Conservation (phyloP, 768 basidiomycete species). For the Russula foetens region DNA sequence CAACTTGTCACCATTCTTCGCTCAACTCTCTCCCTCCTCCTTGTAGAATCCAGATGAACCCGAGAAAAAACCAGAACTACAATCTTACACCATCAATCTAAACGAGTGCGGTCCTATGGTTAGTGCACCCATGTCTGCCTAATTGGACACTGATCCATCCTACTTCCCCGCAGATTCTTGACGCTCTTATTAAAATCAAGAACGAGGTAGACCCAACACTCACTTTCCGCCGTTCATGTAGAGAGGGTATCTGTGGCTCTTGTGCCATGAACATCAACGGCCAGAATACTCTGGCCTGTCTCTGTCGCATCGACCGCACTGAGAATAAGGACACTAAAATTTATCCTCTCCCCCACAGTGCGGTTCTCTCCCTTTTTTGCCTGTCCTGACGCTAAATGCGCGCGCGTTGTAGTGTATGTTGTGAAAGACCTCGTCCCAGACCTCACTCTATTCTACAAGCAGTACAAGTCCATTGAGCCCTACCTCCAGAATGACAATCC, state of each 20-base stretch:
- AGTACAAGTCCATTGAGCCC: conserved; percentile 99
- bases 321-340: conserved; percentile 72
- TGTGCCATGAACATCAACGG: conserved; percentile 99
- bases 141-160: background rate
- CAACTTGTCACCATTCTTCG: background rate
- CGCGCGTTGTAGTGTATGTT: conserved; percentile 69
- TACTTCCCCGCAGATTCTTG: conserved; percentile 49
- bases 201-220: conserved; percentile 96
- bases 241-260: conserved; percentile 95
- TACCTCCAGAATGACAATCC: conserved; percentile 92
- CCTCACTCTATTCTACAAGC: conserved; percentile 91
- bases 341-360: conserved; percentile 96
- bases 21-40: background rate
- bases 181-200: conserved; percentile 98
- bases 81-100: conserved; percentile 87
- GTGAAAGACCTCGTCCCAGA: conserved; percentile 98
- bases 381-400: background rate
- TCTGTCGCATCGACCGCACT: conserved; percentile 88
- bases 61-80: conserved; percentile 79
- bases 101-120: conserved; percentile 96
- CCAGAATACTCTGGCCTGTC: conserved; percentile 94
- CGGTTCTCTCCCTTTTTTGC: conserved; percentile 26
- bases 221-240: conserved; percentile 89
- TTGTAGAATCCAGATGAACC: conserved; percentile 90
- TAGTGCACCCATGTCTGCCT: conserved; percentile 19